Base-by-base conservation (phyloP, 805 yeast species). In the Starmerella vaccinii region DNA sequence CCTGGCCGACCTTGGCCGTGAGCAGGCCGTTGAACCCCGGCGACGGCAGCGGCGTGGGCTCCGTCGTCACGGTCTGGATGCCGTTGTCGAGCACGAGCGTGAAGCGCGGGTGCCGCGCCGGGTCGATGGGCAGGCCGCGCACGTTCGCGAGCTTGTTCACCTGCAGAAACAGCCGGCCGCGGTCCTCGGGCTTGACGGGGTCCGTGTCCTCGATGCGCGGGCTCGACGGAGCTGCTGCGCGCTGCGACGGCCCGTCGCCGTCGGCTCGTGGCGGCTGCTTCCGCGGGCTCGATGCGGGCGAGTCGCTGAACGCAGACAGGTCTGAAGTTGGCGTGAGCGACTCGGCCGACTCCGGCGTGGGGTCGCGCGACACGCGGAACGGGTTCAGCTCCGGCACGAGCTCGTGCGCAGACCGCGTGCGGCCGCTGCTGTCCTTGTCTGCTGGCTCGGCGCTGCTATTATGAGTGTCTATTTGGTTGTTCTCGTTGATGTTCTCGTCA, bases 1-100 rank as follows among this genome's bases (percentile, higher is more conserved):
- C 96, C 61, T 84, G 86, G 37, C 59, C 59, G 23, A 61, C 54
- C 26, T 49, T 51, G 3, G 57, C 58, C 9, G 47, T 39, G 13
- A 56, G 35, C 9, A 42, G 39, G 13, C 52, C 59, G 16, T 45
- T 48, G 38, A 55, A 43, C 9, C 54, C 54, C 1, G 61, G 52
- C 3, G 56, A 35, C 8, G 60, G 54, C 4, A 61, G 50, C 3
- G 60, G 50, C 6, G 53, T 26, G 2, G 60, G 47, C 18, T 58
- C 59, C 1, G 64, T 61, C 2, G 58, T 52, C 4, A 61, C 64
- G 1, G 61, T 55, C 40, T 61, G 62, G 42, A 60, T 32, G n/a
- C 64, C 64, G 43, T 61, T 61, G 54, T 61, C 62, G 9, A 61
- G 56, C 10, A 56, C 52, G 19, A 61, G 33, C 2, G 59, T 49